phyloP scores from a whole-genome alignment of 106 monocot species.

The Acanthochlamys bracteata region DNA sequence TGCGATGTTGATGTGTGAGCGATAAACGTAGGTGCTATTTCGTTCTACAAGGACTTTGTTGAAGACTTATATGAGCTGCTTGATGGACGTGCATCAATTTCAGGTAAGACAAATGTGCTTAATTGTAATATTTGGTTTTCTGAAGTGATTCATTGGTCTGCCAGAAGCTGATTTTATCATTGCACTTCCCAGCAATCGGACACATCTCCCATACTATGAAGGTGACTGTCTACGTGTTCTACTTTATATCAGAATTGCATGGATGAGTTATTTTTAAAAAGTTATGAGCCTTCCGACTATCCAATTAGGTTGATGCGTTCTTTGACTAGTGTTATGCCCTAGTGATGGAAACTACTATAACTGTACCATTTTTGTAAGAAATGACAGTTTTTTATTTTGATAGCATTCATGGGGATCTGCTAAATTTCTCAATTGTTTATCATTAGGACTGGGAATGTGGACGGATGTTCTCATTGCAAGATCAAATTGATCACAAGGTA shows the following conservation, averaged over 20 bases:
- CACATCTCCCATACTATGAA: slow-evolving; percentile 60
- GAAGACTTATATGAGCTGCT: slow-evolving; percentile 59
- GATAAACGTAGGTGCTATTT: slow-evolving; percentile 48
- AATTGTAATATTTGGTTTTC: background rate
- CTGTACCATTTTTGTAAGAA: too few species aligned
- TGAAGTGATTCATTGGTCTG: slow-evolving; percentile 17
- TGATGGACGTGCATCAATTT: slow-evolving; percentile 65
- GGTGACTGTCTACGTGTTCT: slow-evolving; percentile 19
- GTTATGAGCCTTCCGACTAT: too few species aligned
- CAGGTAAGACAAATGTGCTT: slow-evolving; percentile 37
- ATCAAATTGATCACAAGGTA: slow-evolving; percentile 76
- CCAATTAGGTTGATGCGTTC: too few species aligned
- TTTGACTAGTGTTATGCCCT: too few species aligned
- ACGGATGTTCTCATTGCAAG: slow-evolving; percentile 58
- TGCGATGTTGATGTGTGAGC: background rate
- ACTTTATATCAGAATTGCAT: too few species aligned
- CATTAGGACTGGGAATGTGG: slow-evolving; percentile 37
- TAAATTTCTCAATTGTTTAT: background rate
- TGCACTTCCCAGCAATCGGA: slow-evolving; percentile 53
- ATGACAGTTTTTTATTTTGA: too few species aligned
- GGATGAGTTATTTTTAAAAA: too few species aligned
- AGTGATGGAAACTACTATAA: too few species aligned
- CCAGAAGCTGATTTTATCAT: slow-evolving; percentile 9
- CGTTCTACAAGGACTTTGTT: slow-evolving; percentile 69
- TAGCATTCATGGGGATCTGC: too few species aligned